Conservation (phyloP, 176 grass and related monocot genomes). For the Juncus inflexus region DNA sequence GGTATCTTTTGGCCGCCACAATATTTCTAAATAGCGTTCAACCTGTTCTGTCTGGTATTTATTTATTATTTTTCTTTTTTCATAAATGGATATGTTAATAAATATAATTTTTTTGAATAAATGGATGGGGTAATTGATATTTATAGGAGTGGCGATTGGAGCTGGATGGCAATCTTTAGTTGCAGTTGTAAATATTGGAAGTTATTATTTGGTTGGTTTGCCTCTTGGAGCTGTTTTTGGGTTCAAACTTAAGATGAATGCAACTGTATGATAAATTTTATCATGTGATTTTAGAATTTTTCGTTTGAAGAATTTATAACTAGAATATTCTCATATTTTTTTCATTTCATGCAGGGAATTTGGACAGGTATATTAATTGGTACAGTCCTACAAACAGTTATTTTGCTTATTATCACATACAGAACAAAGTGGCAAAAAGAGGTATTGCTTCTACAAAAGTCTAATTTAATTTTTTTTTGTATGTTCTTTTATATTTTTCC, state of each 20-base stretch:
- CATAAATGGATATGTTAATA: slow-evolving; percentile 2
- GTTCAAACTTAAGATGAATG: slow-evolving; percentile 51
- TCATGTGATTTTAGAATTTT: background rate
- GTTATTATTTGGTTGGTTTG: slow-evolving; percentile 58
- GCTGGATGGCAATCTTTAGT: slow-evolving; percentile 77
- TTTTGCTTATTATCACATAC: slow-evolving; percentile 41
- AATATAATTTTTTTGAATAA: no score
- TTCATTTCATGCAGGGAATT: slow-evolving; percentile 46
- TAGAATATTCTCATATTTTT: background rate
- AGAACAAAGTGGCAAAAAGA: slow-evolving; percentile 72
- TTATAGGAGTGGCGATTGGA: slow-evolving; percentile 57
- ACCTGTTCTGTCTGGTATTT: slow-evolving; percentile 59
- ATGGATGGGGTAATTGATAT: no score
- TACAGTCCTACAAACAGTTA: slow-evolving; percentile 45
- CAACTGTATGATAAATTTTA: slow-evolving; percentile 11
- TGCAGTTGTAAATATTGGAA: slow-evolving; percentile 50
- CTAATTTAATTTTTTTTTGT: background rate
- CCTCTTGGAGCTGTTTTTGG: slow-evolving; percentile 54
- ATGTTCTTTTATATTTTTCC: no score
- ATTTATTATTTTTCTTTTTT: background rate
- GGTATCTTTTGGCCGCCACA: slow-evolving; percentile 50
- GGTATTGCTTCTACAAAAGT: slow-evolving; percentile 23
- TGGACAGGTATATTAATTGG: slow-evolving; percentile 58
- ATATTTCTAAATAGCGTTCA: slow-evolving; percentile 77
- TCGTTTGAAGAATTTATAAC: background rate